Conservation (phyloP, 441 rosid species). For the Aquilaria agallochum region DNA sequence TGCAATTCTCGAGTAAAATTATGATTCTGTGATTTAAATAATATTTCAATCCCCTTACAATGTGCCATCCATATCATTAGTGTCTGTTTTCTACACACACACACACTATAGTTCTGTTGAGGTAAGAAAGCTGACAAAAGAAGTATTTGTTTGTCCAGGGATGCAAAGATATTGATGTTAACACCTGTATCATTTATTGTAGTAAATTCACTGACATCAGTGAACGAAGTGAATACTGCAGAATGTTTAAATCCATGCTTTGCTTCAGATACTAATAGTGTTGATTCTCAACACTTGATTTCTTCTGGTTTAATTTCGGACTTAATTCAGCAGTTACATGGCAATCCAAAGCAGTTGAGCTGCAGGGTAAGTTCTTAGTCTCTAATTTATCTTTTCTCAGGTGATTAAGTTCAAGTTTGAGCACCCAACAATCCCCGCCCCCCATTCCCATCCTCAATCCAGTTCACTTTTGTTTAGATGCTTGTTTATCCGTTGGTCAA, state of each 20-base stretch:
- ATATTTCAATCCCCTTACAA: too few species aligned
- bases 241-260: constrained; percentile 16
- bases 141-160: constrained; percentile 37
- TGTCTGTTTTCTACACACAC: not conserved
- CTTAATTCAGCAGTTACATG: constrained; percentile 21
- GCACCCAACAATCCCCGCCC: not conserved
- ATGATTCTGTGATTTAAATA: too few species aligned
- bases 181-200: constrained; percentile 57
- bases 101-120: not conserved
- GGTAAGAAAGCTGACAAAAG: too few species aligned
- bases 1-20: constrained; percentile 11
- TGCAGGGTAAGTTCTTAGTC: constrained; percentile 55
- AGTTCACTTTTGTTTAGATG: constrained; percentile 2
- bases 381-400: constrained; percentile 8
- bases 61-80: not conserved
- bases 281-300: constrained; percentile 22
- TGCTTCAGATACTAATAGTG: constrained; percentile 13
- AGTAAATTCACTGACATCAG: constrained; percentile 39
- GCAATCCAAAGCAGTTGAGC: constrained; percentile 36
- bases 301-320: constrained; percentile 45
- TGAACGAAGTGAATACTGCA: constrained; percentile 25
- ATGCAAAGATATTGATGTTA: constrained; percentile 41
- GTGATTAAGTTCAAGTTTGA: not conserved
- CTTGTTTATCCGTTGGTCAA: constrained; percentile 14
- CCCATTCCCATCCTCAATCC: constrained; percentile 10